phyloP scores from a whole-genome alignment of 495 filamentous ascomycete species.

The Podospora comata region DNA sequence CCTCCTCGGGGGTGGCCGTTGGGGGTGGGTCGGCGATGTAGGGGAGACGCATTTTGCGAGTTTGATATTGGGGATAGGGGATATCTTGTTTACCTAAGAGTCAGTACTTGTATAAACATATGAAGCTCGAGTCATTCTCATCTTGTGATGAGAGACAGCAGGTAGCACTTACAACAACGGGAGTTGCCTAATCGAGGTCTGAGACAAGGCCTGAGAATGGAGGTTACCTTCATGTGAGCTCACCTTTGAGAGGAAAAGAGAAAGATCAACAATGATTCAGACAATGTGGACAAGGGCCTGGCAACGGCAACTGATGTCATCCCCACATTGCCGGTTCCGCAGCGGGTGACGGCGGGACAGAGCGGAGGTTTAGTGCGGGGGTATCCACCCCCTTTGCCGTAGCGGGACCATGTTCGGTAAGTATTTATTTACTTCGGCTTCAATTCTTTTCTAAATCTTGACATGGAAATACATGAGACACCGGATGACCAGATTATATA shows the following conservation, averaged over 20 bases:
- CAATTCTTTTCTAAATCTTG: not conserved
- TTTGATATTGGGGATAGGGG: slow-evolving; percentile 10
- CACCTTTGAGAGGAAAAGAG: not conserved
- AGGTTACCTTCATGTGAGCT: not conserved
- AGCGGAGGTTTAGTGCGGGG: not conserved
- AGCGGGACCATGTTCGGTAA: not conserved
- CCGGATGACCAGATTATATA: no score
- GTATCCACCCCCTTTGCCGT: not conserved
- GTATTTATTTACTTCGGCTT: not conserved
- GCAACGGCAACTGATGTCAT: slow-evolving; percentile 5
- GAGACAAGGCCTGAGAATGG: not conserved
- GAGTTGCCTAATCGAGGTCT: not conserved
- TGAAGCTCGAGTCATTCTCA: not conserved
- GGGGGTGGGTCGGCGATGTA: slow-evolving; percentile 61
- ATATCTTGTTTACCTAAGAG: not conserved
- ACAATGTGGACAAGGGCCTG: not conserved
- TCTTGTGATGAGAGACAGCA: no score
- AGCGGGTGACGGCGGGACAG: not conserved
- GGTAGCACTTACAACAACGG: not conserved
- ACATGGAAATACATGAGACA: no score
- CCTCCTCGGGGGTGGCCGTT: slow-evolving; percentile 45
- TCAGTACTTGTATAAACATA: not conserved
- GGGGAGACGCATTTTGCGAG: slow-evolving; percentile 63
- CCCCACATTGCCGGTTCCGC: not conserved
- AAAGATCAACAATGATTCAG: not conserved